Percentiles rank a stretch among this genome's conserved stretches.
phyloP scores from a whole-genome alignment of 768 basidiomycete genomes.

The Rhodosporidiobolus odoratus region DNA sequence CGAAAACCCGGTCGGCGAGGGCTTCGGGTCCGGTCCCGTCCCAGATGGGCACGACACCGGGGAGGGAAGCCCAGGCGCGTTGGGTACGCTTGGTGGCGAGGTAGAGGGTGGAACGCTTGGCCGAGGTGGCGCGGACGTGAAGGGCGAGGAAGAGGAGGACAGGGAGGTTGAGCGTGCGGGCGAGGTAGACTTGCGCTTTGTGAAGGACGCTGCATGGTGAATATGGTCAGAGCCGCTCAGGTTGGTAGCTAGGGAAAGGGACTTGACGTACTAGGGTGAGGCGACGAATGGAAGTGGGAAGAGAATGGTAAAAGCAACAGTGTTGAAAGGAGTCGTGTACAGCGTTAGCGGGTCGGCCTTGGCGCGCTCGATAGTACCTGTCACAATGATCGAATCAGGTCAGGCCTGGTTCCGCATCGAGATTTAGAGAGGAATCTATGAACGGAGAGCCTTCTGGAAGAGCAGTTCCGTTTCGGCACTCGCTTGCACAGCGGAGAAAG shows the following conservation, averaged over 20 bases:
- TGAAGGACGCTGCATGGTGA: slow-evolving; percentile 10
- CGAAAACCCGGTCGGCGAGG: slow-evolving; percentile 7
- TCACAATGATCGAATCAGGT: not conserved
- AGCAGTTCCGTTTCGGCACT: slow-evolving; percentile 56
- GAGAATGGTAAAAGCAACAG: slow-evolving; percentile 79
- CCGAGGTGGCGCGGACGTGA: not conserved
- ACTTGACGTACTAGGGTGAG: slow-evolving; percentile 57
- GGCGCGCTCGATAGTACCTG: slow-evolving; percentile 74
- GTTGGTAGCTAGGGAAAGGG: no score
- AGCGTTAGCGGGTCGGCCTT: slow-evolving; percentile 44
- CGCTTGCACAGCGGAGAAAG: slow-evolving; percentile 86
- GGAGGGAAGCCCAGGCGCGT: not conserved
- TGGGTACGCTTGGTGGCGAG: not conserved
- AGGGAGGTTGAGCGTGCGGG: slow-evolving; percentile 22
- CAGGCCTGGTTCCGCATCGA: no score
- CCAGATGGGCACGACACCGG: not conserved
- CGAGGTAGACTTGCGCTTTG: slow-evolving; percentile 28
- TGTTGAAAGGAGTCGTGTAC: slow-evolving; percentile 78
- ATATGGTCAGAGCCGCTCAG: not conserved
- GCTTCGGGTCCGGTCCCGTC: slow-evolving; percentile 12
- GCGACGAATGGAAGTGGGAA: slow-evolving; percentile 78
- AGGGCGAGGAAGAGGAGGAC: slow-evolving; percentile 29
- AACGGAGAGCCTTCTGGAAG: slow-evolving; percentile 36
- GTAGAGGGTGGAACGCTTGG: not conserved
- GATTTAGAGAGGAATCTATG: not conserved